phyloP scores from a whole-genome alignment of 2,329 filamentous ascomycete genomes.

The Gremmenia infestans region DNA sequence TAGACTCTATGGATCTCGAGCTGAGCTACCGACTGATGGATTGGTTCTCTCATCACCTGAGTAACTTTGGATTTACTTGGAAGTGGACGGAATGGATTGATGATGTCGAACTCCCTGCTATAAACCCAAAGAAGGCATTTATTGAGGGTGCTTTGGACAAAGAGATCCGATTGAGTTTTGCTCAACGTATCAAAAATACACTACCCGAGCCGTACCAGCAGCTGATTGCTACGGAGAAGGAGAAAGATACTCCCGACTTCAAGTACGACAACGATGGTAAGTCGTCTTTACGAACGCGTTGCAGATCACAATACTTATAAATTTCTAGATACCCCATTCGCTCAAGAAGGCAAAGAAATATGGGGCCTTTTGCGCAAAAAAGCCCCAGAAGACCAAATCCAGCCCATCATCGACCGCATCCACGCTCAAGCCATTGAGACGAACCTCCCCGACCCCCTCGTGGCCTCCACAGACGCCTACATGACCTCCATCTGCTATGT shows the following conservation, averaged over 20 bases:
- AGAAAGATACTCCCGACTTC: conserved; percentile 93
- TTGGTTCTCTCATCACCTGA: conserved; percentile 97
- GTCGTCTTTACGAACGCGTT: conserved; percentile 28
- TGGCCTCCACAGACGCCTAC: conserved; percentile 88
- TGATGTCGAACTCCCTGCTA: conserved; percentile 69
- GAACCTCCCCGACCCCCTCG: conserved; percentile 66
- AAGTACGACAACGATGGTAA: conserved; percentile 76
- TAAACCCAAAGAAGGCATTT: conserved; percentile 89
- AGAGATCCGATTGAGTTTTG: conserved; percentile 93
- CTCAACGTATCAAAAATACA: conserved; percentile 91
- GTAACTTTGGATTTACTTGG: conserved; percentile 99
- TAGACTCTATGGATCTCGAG: conserved; percentile 81
- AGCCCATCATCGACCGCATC: conserved; percentile 73
- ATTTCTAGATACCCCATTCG: conserved; percentile 66
- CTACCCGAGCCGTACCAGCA: conserved; percentile 77
- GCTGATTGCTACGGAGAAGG: conserved; percentile 80
- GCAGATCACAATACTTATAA: conserved; percentile 12
- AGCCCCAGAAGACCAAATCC: conserved; percentile 79
- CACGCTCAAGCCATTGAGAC: conserved; percentile 69
- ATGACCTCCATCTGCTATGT: conserved; percentile 90
- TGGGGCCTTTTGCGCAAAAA: conserved; percentile 77
- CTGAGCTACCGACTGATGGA: conserved; percentile 84
- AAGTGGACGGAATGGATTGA: conserved; percentile 98
- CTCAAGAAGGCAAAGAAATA: conserved; percentile 77
- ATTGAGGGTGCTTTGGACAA: conserved; percentile 89